Evolutionary conservation across 2,329 filamentous ascomycete genomes (phyloP), one percentile per base, ranked within the genome.

Genomic region (Epicoccum sorghinum): DNA sequence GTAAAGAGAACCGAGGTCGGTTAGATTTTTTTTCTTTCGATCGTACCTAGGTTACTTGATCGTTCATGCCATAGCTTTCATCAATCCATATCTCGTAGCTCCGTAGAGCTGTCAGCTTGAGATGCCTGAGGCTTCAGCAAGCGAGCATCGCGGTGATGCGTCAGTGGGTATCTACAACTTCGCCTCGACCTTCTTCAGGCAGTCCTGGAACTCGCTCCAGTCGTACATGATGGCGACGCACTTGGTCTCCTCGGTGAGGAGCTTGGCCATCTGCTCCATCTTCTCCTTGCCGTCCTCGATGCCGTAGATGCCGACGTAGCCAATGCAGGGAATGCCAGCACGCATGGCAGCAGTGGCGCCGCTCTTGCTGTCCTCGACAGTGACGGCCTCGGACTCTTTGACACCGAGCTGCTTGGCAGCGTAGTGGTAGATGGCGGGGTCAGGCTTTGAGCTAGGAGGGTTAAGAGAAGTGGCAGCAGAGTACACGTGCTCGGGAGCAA

Each of bases 291-390:
- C 71, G 60, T 77, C 72, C 72, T 80, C 71, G 47, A 74, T 70
- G 53, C 72, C 71, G 66, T 74, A 62, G 80, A 81, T 89, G 33
- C 92, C 92, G 27, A 95, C 89, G 75, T 96, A 96, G 50, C 88
- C 92, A 66, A 96, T 86, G 59, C 89, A 86, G 58, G 86, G 88
- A 70, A 96, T 95, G 44, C 86, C 86, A 14, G 92, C 92, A 56
- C 89, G 83, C 68, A 87, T 86, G 54, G 87, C 89, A 61, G 89
- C 91, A 53, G 89, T 84, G 38, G 90, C 89, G 58, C 92, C 92
- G 65, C 88, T 91, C 83, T 90, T 91, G 81, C 87, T 91, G 80
- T 96, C 92, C 81, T 96, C 92, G 55, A 96, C 85, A 23, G 92
- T 89, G 29, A 96, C 82, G 62, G 84, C 87, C 80, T 96, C 88